Evolutionary conservation across 2,329 filamentous ascomycete genomes (phyloP).

Genomic region (Sclerotinia trifoliorum): DNA sequence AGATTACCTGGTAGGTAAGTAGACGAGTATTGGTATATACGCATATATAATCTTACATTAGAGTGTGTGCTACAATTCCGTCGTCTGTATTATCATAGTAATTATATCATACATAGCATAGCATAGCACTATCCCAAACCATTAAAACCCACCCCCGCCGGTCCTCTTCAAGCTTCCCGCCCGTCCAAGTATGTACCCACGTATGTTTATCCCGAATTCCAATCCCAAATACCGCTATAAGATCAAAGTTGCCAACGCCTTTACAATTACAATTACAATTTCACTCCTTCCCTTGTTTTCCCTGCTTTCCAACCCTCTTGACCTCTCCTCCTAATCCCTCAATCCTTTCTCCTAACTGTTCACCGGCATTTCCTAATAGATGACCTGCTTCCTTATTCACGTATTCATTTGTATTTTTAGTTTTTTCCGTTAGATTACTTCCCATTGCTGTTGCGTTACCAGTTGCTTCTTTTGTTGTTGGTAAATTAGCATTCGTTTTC

Average conservation of each 20-base stretch:
- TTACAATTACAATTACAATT: no score
- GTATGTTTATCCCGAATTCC: background rate
- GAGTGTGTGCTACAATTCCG: no score
- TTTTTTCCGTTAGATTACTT: conserved; percentile 26
- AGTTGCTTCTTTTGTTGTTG: background rate
- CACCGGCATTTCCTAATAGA: conserved; percentile 37
- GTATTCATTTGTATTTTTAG: conserved; percentile 27
- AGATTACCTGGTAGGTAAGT: no score
- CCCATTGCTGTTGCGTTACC: conserved; percentile 18
- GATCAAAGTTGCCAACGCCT: no score
- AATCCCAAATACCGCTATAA: no score
- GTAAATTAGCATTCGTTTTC: background rate
- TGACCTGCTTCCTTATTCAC: conserved; percentile 34
- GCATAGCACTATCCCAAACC: background rate
- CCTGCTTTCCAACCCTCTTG: conserved; percentile 21
- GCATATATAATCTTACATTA: no score
- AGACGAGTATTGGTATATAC: no score
- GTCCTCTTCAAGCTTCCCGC: no score
- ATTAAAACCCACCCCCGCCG: no score
- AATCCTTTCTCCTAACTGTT: conserved; percentile 33
- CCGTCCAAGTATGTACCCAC: background rate
- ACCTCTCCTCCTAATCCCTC: conserved; percentile 29
- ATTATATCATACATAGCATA: no score
- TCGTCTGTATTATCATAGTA: no score
- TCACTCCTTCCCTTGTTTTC: background rate